These are phyloP conservation scores for Ascosphaera apis DNA, from an alignment of 2,329 filamentous ascomycete genomes.

Conservation along the genomic window DNA sequence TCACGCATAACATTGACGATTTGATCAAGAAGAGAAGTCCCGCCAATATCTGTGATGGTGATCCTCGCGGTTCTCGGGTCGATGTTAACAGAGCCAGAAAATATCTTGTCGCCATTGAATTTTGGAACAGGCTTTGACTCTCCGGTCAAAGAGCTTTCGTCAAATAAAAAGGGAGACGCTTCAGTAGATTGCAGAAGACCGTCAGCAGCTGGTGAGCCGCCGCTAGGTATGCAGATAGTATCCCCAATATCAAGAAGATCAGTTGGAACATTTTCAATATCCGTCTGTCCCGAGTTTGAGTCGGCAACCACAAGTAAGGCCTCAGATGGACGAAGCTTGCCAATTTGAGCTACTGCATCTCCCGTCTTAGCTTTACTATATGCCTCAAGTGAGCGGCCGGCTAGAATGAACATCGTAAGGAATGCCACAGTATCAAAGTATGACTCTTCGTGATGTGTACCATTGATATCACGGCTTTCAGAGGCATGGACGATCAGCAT, in stretches of 20 bases:
- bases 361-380: slow-evolving; percentile 84
- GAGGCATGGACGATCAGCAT: slow-evolving; percentile 42
- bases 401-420: slow-evolving; percentile 64
- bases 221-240: slow-evolving; percentile 50
- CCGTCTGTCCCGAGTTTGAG: slow-evolving; percentile 4
- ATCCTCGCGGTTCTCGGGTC: slow-evolving; percentile 21
- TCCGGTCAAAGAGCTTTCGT: slow-evolving; percentile 69
- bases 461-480: slow-evolving; percentile 12
- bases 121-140: slow-evolving; percentile 25
- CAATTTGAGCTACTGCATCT: slow-evolving; percentile 59
- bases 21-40: slow-evolving; percentile 27
- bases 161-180: slow-evolving; percentile 42
- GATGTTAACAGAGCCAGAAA: slow-evolving; percentile 24
- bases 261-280: slow-evolving; percentile 26
- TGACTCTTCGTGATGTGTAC: slow-evolving; percentile 30
- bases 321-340: slow-evolving; percentile 53
- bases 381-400: slow-evolving; percentile 38
- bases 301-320: slow-evolving; percentile 37
- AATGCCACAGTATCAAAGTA: slow-evolving; percentile 94
- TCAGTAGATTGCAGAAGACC: slow-evolving; percentile 30
- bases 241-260: slow-evolving; percentile 58
- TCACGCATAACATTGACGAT: slow-evolving; percentile 27
- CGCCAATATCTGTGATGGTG: slow-evolving; percentile 20
- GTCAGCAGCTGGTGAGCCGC: slow-evolving; percentile 66
- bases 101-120: slow-evolving; percentile 18